Evolutionary conservation across 2,329 filamentous ascomycete species (phyloP).

Genomic region (Ceratocystis diversiconidia): DNA sequence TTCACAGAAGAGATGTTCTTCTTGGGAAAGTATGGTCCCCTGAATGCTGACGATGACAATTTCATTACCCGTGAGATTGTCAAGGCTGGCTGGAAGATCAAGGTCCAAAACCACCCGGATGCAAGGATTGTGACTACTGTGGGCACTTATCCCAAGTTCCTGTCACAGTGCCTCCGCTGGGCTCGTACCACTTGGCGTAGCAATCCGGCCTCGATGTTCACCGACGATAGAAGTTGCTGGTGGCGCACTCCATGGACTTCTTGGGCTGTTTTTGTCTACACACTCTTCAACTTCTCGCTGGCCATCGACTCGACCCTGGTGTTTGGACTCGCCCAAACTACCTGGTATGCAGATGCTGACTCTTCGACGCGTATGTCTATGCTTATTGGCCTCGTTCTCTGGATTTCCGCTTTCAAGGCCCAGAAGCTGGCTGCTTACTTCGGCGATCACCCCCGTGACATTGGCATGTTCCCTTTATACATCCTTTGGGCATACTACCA

Average conservation of each 20-base stretch:
- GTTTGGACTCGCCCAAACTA: slow-evolving; percentile 20
- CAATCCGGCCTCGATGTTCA: slow-evolving; percentile 35
- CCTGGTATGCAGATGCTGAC: slow-evolving; percentile 11
- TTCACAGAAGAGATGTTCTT: slow-evolving; percentile 40
- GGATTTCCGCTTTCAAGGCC: slow-evolving; percentile 41
- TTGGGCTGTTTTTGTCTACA: slow-evolving; percentile 42
- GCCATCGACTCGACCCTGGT: slow-evolving; percentile 36
- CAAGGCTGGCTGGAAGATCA: slow-evolving; percentile 36
- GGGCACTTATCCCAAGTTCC: slow-evolving; percentile 36
- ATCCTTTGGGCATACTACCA: slow-evolving; percentile 44
- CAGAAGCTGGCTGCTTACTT: slow-evolving; percentile 44
- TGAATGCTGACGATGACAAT: slow-evolving; percentile 48
- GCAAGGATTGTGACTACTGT: slow-evolving; percentile 38
- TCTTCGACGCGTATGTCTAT: neutral
- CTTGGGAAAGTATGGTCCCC: slow-evolving; percentile 29
- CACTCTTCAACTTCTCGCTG: slow-evolving; percentile 41
- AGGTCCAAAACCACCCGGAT: slow-evolving; percentile 38
- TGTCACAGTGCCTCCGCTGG: slow-evolving; percentile 42
- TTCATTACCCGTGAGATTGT: slow-evolving; percentile 42
- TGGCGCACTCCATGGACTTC: slow-evolving; percentile 35
- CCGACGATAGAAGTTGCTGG: slow-evolving; percentile 13
- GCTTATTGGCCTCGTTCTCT: slow-evolving; percentile 24
- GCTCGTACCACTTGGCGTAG: slow-evolving; percentile 43
- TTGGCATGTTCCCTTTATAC: slow-evolving; percentile 35
- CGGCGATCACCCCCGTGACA: slow-evolving; percentile 35